phyloP scores from a whole-genome alignment of 73 alveolate species.

The Stentor roeselii region DNA sequence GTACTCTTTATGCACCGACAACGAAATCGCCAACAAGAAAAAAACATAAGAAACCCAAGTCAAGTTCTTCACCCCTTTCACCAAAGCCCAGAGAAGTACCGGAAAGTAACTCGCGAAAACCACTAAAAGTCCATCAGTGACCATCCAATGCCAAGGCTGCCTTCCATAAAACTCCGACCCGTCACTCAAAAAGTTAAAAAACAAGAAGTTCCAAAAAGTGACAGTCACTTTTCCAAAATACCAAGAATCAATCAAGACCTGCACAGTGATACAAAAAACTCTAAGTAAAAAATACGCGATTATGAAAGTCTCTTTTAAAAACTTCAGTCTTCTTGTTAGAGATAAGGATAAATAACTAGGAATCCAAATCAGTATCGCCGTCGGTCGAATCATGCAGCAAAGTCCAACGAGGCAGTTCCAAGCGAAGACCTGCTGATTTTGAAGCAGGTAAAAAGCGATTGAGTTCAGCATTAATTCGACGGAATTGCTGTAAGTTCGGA shows the following conservation, averaged over 20 bases:
- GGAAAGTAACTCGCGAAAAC: slow-evolving; percentile 21
- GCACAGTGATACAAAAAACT: not conserved
- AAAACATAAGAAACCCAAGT: not conserved
- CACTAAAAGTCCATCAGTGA: slow-evolving; percentile 33
- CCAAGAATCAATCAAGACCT: slow-evolving; percentile 31
- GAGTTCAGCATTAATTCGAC: not conserved
- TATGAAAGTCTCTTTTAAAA: not conserved
- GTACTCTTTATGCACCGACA: slow-evolving; percentile 46
- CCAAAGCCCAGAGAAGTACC: slow-evolving; percentile 24
- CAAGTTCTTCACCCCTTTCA: not conserved
- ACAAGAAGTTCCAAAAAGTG: slow-evolving; percentile 32
- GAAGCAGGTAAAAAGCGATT: not conserved
- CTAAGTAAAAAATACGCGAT: slow-evolving; percentile 27
- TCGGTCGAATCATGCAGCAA: slow-evolving; percentile 26
- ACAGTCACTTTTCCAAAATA: slow-evolving; percentile 36
- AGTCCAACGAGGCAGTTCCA: slow-evolving; percentile 31
- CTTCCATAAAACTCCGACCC: slow-evolving; percentile 35
- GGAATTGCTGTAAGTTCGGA: slow-evolving; percentile 9
- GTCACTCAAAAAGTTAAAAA: slow-evolving; percentile 34
- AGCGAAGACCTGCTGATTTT: too few relatives aligned
- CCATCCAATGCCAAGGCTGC: slow-evolving; percentile 35
- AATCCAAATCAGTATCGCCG: slow-evolving; percentile 37
- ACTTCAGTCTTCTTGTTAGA: not conserved
- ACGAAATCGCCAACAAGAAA: slow-evolving; percentile 1
- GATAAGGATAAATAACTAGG: slow-evolving; percentile 26